Percentiles rank a stretch among this genome's conserved stretches.
Conservation (phyloP, 2,329 filamentous ascomycete species). For the Colletotrichum tamarilloi region DNA sequence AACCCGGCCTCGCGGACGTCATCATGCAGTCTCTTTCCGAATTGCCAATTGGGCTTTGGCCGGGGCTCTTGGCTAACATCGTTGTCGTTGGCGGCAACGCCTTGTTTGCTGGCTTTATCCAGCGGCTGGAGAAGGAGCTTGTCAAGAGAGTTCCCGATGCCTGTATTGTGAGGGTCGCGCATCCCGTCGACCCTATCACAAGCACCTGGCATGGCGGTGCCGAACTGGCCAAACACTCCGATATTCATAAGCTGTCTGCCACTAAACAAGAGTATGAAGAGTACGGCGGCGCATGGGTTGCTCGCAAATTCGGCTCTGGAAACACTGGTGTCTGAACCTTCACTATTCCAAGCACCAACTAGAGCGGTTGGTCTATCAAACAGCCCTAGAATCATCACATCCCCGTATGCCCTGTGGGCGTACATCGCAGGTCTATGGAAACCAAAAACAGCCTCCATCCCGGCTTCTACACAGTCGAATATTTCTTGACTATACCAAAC, state of each 20-base stretch:
- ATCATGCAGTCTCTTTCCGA: constrained; percentile 81
- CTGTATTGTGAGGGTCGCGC: constrained; percentile 79
- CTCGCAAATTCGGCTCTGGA: constrained; percentile 72
- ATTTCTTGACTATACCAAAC: neutral
- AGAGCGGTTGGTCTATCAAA: neutral
- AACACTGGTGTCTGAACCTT: constrained; percentile 15
- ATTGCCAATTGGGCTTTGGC: constrained; percentile 85
- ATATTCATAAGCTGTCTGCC: constrained; percentile 77
- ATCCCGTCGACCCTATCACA: constrained; percentile 77
- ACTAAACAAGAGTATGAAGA: constrained; percentile 93
- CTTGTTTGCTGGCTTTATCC: constrained; percentile 82
- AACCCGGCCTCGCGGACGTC: constrained; percentile 85
- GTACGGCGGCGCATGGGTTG: constrained; percentile 79
- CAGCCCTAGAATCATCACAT: neutral
- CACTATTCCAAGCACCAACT: neutral
- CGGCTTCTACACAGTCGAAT: neutral
- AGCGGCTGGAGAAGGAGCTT: constrained; percentile 81
- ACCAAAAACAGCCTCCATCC: neutral
- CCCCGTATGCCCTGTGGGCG: neutral
- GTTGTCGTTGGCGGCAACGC: constrained; percentile 90
- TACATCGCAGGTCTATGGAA: neutral
- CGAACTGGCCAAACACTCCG: constrained; percentile 75
- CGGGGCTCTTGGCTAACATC: constrained; percentile 86
- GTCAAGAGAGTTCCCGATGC: constrained; percentile 78
- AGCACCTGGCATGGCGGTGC: constrained; percentile 91